Percentiles rank a stretch among this genome's conserved stretches.
These are phyloP conservation scores for Cercospora sojina DNA, from an alignment of 2,329 filamentous ascomycete genomes.

Conservation along the genomic window DNA sequence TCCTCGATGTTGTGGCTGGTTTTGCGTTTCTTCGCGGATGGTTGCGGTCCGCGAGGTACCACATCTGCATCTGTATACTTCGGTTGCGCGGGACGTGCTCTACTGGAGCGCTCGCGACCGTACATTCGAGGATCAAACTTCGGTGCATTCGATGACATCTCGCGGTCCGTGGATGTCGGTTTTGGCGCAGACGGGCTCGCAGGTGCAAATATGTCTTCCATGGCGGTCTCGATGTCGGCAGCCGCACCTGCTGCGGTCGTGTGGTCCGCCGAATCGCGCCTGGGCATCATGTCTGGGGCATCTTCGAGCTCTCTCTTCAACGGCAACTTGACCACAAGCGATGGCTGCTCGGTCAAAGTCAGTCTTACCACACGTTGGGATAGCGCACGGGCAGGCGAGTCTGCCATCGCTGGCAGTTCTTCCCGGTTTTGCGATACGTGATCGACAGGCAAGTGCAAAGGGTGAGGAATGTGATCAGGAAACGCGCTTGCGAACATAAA, in stretches of 20 bases:
- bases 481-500: neutral
- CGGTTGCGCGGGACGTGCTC: neutral
- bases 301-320: neutral
- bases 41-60: neutral
- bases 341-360: neutral
- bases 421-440: neutral
- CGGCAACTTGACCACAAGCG: slow-evolving; percentile 1
- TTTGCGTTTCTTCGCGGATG: slow-evolving; percentile 11
- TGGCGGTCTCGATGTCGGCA: neutral
- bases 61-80: neutral
- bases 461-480: neutral
- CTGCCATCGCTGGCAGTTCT: neutral
- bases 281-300: neutral
- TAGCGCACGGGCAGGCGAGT: neutral
- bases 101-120: slow-evolving; percentile 12
- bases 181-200: neutral
- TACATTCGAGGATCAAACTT: slow-evolving; percentile 8
- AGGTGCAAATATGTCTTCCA: neutral
- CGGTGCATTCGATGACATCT: neutral
- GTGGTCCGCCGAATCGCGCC: neutral
- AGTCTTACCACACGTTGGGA: neutral
- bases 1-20: neutral
- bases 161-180: neutral
- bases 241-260: neutral
- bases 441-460: neutral